Conservation (phyloP, 805 yeast genomes). For the Kazachstania viticola region DNA sequence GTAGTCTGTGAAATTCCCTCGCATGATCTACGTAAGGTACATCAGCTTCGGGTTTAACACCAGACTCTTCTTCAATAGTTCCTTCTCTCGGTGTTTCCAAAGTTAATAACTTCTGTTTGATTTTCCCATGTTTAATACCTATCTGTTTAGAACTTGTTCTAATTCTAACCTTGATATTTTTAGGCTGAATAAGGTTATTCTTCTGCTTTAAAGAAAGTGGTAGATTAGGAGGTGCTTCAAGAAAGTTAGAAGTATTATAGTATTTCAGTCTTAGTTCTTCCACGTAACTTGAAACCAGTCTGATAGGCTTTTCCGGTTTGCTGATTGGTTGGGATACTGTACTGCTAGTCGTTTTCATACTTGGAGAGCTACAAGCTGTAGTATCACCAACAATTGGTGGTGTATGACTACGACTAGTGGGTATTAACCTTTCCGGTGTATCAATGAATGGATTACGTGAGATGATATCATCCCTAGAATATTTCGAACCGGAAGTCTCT, state of each 20-base stretch:
- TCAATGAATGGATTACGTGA: too few species aligned
- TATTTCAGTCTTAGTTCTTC: constrained; percentile 25
- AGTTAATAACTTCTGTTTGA: constrained; percentile 24
- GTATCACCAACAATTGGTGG: not conserved
- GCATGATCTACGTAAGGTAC: constrained; percentile 20
- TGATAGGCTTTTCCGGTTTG: constrained; percentile 14
- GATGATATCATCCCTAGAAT: too few species aligned
- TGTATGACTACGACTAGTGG: not conserved
- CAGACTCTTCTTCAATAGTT: constrained; percentile 13
- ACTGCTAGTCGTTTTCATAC: constrained; percentile 2
- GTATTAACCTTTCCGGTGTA: too few species aligned
- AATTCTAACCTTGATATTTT: constrained; percentile 24
- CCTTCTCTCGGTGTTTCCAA: constrained; percentile 26
- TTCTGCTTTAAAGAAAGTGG: constrained; percentile 24
- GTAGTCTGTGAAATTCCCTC: constrained; percentile 22
- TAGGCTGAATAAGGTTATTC: constrained; percentile 24
- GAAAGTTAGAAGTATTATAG: constrained; percentile 23
- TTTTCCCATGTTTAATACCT: constrained; percentile 28
- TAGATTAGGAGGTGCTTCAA: constrained; percentile 26
- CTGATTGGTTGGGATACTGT: not conserved
- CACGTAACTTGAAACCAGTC: constrained; percentile 25
- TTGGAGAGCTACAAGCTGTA: not conserved
- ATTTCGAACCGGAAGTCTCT: too few species aligned
- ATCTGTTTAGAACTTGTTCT: constrained; percentile 27
- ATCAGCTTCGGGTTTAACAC: constrained; percentile 2